phyloP scores from a whole-genome alignment of 805 yeast species.

The Starmerella bombicola region DNA sequence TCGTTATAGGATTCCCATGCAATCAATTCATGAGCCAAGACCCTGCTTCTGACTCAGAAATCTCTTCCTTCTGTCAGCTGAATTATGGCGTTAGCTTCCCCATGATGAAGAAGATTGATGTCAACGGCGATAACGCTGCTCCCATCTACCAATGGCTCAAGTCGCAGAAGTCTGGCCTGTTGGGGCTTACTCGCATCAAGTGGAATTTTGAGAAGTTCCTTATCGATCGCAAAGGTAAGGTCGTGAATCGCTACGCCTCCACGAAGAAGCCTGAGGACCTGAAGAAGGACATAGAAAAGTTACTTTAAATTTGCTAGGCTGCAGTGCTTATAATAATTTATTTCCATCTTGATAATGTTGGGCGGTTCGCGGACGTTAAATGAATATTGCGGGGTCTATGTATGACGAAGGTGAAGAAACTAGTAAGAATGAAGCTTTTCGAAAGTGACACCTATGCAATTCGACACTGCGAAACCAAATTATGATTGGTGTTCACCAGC shows the following conservation, averaged over 20 bases:
- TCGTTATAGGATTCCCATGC: constrained; percentile 77
- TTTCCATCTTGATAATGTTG: neutral
- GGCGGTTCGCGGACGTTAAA: too few species aligned
- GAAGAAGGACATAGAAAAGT: constrained; percentile 45
- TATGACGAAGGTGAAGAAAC: too few species aligned
- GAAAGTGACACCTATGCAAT: too few species aligned
- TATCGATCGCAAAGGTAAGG: constrained; percentile 45
- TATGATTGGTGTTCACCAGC: constrained; percentile 2
- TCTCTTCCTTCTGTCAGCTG: constrained; percentile 55
- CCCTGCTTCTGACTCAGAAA: constrained; percentile 55
- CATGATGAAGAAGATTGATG: constrained; percentile 71
- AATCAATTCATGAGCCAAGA: constrained; percentile 80
- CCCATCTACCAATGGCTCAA: constrained; percentile 75
- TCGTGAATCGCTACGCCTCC: constrained; percentile 55
- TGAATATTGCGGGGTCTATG: too few species aligned
- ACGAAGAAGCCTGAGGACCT: constrained; percentile 53
- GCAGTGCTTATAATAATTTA: neutral
- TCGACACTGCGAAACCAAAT: too few species aligned
- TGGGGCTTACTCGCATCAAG: constrained; percentile 58
- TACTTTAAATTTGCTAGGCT: constrained; percentile 29
- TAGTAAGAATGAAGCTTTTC: too few species aligned
- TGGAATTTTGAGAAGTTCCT: constrained; percentile 77
- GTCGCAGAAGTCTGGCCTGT: constrained; percentile 42
- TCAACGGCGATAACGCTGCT: constrained; percentile 72
- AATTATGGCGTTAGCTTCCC: constrained; percentile 93